Conservation (phyloP, 1,284 basidiomycete genomes). For the Boletellus deceptivus region DNA sequence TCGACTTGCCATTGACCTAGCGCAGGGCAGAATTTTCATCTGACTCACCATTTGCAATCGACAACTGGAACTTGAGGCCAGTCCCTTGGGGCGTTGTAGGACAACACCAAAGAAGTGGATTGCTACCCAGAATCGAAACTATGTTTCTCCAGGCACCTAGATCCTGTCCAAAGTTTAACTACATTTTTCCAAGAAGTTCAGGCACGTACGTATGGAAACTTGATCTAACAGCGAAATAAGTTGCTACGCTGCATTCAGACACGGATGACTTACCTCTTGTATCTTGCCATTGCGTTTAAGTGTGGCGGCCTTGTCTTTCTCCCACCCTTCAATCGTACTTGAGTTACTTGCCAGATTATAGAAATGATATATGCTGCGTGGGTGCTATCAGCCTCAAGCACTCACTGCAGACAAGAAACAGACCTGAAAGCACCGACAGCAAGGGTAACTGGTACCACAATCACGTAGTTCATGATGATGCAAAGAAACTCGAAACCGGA, state of each 20-base stretch:
- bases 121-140: conserved; percentile 72
- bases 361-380: conserved; percentile 81
- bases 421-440: conserved; percentile 86
- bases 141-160: conserved; percentile 75
- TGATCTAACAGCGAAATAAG: conserved; percentile 50
- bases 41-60: conserved; percentile 78
- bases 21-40: conserved; percentile 35
- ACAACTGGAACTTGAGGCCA: conserved; percentile 77
- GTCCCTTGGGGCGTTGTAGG: conserved; percentile 65
- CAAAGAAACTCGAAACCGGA: conserved; percentile 73
- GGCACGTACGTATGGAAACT: conserved; percentile 84
- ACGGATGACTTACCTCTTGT: conserved; percentile 55
- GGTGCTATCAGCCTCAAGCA: conserved; percentile 1
- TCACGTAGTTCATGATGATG: conserved; percentile 83
- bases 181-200: conserved; percentile 2
- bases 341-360: conserved; percentile 79
- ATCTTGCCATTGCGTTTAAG: conserved; percentile 86
- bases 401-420: conserved; percentile 10
- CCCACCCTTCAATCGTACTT: conserved; percentile 97
- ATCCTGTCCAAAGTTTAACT: conserved; percentile 50
- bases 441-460: conserved; percentile 83
- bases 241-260: not conserved
- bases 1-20: conserved; percentile 11
- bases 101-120: conserved; percentile 80
- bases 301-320: conserved; percentile 91